Evolutionary conservation across 1,284 basidiomycete genomes (phyloP), one percentile per base, ranked within the genome.

Genomic region (Ceratobasidium sp.): DNA sequence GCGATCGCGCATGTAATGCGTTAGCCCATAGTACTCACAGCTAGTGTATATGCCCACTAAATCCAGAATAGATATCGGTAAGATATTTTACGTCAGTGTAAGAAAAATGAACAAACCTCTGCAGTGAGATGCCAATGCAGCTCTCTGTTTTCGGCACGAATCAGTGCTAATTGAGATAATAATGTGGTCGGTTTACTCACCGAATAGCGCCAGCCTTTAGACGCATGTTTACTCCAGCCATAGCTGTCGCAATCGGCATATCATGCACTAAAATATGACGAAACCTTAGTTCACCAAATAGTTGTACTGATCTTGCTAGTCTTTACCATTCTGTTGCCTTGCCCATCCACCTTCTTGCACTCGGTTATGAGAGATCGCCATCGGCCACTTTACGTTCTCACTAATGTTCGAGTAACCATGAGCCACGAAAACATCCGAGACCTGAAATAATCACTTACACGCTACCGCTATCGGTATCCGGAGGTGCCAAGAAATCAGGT

Each of bases 331-430:
- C 80, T 91, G 84, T 76, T 91, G 85, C 71, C 90, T 85, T 47
- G 89, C 88, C 91, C 91, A 92, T 0, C 91, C 91, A 32, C 91
- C 91, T 0, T 86, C 86, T 74, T 88, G 87, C 26, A 92, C 79
- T 26, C 89, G 87, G 77, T 90, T 91, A 79, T 89, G 88, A 73
- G 88, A 90, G 72, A 91, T 79, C 73, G 83, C 82, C 79, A 91
- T 90, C 0, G 90, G 86, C 91, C 91, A 92, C 79, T 91, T 91
- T 14, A 88, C 86, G 75, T 90, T 90, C 7, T 78, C 73, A 16
- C 88, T 88, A n/a, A n/a, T n/a, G 35, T 11, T 11, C 35, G 11
- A 38, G 11, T 38, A 38, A 5, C 35, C 11, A 11, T 38, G 11
- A 38, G 35, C 11, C 11, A 11, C 11, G 35, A 38, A 38, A 38